Evolutionary conservation across 2,329 filamentous ascomycete genomes (phyloP).

Genomic region (Hymenoscyphus occultus): DNA sequence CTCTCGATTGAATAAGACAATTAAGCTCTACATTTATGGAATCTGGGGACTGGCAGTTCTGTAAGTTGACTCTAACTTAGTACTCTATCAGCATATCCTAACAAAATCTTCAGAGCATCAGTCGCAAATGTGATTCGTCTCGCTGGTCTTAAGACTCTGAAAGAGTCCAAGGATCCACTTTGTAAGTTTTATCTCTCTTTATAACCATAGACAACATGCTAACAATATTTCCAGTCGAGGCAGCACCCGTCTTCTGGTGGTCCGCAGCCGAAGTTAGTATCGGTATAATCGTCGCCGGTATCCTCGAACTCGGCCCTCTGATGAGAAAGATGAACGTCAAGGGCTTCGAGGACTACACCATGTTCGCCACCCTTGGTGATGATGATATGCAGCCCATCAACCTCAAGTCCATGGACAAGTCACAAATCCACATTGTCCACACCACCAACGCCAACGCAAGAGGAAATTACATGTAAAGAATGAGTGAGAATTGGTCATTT

Average conservation of each 20-base stretch:
- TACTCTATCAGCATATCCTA: constrained; percentile 7
- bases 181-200: constrained; percentile 9
- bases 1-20: constrained; percentile 6
- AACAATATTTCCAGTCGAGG: constrained; percentile 14
- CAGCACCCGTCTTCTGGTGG: constrained; percentile 27
- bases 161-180: constrained; percentile 22
- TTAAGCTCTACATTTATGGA: constrained; percentile 26
- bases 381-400: background rate
- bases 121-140: constrained; percentile 29
- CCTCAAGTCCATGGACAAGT: background rate
- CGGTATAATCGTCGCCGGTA: constrained; percentile 24
- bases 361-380: background rate
- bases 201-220: background rate
- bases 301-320: constrained; percentile 24
- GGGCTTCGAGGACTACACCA: constrained; percentile 20
- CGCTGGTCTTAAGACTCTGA: constrained; percentile 22
- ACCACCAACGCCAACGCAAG: background rate
- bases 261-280: constrained; percentile 27
- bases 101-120: constrained; percentile 20
- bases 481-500: background rate
- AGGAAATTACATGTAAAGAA: background rate
- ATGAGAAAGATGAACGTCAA: constrained; percentile 19
- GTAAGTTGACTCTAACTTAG: constrained; percentile 13
- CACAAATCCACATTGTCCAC: background rate
- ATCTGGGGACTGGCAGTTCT: constrained; percentile 23